phyloP scores from a whole-genome alignment of 2,329 filamentous ascomycete genomes.

The Davidsoniella virescens region DNA sequence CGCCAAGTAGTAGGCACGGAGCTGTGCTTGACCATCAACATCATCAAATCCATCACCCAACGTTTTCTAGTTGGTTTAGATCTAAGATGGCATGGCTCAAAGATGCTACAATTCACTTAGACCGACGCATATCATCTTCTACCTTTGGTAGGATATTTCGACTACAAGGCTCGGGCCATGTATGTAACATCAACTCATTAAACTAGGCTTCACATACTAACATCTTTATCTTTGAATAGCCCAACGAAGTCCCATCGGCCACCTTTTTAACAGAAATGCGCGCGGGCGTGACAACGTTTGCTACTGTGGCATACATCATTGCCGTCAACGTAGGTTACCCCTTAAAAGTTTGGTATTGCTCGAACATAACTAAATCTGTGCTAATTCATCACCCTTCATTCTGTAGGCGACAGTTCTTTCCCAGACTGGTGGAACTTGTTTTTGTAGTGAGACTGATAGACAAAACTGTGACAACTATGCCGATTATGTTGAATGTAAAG shows the following conservation, averaged over 20 bases:
- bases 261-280: constrained; percentile 64
- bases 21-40: not conserved
- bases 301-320: constrained; percentile 76
- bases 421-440: constrained; percentile 61
- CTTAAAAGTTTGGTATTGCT: not conserved
- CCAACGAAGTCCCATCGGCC: constrained; percentile 48
- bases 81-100: constrained; percentile 5
- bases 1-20: constrained; percentile 1
- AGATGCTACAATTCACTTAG: constrained; percentile 13
- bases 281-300: constrained; percentile 65
- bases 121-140: constrained; percentile 20
- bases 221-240: constrained; percentile 26
- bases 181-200: constrained; percentile 22
- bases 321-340: constrained; percentile 41
- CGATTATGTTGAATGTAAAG: constrained; percentile 30
- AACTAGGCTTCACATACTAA: too few relatives aligned
- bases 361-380: not conserved
- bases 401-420: constrained; percentile 53
- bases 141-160: constrained; percentile 42
- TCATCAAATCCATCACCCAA: not conserved
- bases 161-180: constrained; percentile 50
- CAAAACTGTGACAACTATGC: constrained; percentile 32
- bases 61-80: constrained; percentile 9
- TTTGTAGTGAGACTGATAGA: constrained; percentile 35
- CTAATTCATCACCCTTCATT: not conserved